phyloP scores from a whole-genome alignment of 768 basidiomycete species.

The Brasilioporus rufonigricans region DNA sequence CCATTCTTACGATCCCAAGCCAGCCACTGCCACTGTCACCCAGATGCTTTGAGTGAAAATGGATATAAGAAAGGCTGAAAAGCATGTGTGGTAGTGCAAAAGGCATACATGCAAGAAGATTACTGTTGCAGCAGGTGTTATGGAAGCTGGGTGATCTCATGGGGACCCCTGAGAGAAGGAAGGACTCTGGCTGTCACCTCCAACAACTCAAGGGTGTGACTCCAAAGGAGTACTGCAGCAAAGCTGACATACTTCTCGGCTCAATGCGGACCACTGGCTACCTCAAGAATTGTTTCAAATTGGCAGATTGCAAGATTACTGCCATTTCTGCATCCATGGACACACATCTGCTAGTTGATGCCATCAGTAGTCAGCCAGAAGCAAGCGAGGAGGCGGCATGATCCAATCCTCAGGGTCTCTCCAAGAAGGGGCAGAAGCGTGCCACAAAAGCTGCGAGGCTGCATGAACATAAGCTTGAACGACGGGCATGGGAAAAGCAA shows the following conservation, averaged over 20 bases:
- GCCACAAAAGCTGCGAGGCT: conserved; percentile 67
- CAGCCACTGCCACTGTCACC: too few species aligned
- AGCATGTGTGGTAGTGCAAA: too few species aligned
- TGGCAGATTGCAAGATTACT: conserved; percentile 2
- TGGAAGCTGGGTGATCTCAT: conserved; percentile 49
- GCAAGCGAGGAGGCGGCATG: conserved; percentile 12
- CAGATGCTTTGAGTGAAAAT: too few species aligned
- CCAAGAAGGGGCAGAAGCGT: conserved; percentile 79
- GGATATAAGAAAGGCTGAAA: too few species aligned
- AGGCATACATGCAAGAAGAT: too few species aligned
- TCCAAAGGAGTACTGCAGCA: conserved; percentile 2
- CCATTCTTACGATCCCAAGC: too few species aligned
- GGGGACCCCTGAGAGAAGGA: conserved; percentile 26
- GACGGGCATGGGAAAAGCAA: conserved; percentile 75
- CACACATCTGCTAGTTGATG: conserved; percentile 8
- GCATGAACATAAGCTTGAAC: conserved; percentile 66
- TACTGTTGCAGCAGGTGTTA: too few species aligned
- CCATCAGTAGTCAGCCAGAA: conserved; percentile 9
- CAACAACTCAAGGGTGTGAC: not conserved
- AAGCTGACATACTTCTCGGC: conserved; percentile 16
- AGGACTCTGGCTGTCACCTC: conserved; percentile 20
- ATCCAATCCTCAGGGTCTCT: conserved; percentile 40
- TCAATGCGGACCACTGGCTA: conserved; percentile 20
- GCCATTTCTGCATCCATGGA: conserved; percentile 17
- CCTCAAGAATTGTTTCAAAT: too few species aligned